Base-by-base conservation (phyloP, 805 yeast genomes). In the Nakazawaea holstii region DNA sequence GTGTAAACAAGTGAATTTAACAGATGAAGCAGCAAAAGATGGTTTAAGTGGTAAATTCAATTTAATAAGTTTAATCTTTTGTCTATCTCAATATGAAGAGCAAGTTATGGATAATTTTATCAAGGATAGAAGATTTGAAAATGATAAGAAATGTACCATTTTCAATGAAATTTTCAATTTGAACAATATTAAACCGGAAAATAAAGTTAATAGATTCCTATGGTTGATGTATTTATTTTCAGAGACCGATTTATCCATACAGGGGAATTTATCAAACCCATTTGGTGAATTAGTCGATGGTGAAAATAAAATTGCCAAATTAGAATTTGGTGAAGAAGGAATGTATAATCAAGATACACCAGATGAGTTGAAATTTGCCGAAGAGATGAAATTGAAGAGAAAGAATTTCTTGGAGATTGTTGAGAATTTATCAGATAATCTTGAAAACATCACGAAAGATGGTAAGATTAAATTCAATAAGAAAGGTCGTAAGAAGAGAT, bases 221-320 rank as follows among this genome's bases (percentile, higher is more conserved):
- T 92, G 97, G 97, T 66, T 92, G 33, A 58, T 88, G 38, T 91
- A 88, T 55, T 76, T 87, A 1, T 87, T 84, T 57, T 67, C 86
- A 53, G 97, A 92, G 59, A 86, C 96, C 0, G 74, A 77, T 49
- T 70, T 87, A 52, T 61, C 74, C 1, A 67, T 72, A 1, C 80
- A 73, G 27, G 77, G 76, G 48, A 55, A 65, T 28, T 37, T 55
- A 32, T 17, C 35, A 1, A 66, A 66, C 49, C 70, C 70, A 5
- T 66, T 65, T 42, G 47, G 52, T 3, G 52, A 38, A 27, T 2
- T 46, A 4, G 42, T 13, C 2, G 45, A 30, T 11, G 43, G 41
- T 32, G 43, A 24, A 33, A 40, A 46, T 28, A 30, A 32, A 30
- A 38, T 47, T 7, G 59, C 59, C 9, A 39, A 59, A 8, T 68